Percentiles rank a stretch among this genome's conserved stretches.
Evolutionary conservation across 192 early-diverging fungal genomes (phyloP).

Genomic region (Coemansia sp.): DNA sequence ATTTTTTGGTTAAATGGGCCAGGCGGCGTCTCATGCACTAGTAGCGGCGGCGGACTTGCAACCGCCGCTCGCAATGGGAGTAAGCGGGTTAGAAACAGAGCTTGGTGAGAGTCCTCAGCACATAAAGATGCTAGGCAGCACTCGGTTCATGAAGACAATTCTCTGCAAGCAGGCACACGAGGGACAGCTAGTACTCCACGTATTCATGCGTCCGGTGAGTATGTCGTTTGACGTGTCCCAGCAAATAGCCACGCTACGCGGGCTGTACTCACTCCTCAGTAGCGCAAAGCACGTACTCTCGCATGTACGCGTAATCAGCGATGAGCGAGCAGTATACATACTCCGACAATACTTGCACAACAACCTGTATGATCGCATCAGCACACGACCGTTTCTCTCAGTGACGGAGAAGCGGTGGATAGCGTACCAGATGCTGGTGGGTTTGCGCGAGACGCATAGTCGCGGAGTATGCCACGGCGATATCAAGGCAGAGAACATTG

Average conservation of each 20-base stretch:
- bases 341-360: slow-evolving; percentile 85
- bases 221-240: slow-evolving; percentile 45
- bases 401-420: slow-evolving; percentile 92
- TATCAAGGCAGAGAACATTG: slow-evolving; percentile 93
- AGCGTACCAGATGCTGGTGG: slow-evolving; percentile 82
- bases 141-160: slow-evolving; percentile 95
- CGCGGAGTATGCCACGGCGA: slow-evolving; percentile 86
- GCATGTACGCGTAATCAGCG: slow-evolving; percentile 81
- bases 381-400: slow-evolving; percentile 90
- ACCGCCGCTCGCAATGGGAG: slow-evolving; percentile 49
- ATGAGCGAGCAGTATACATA: slow-evolving; percentile 86
- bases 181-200: slow-evolving; percentile 84
- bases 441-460: slow-evolving; percentile 74
- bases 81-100: slow-evolving; percentile 44
- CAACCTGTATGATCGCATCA: slow-evolving; percentile 96
- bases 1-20: slow-evolving; percentile 30
- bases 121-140: slow-evolving; percentile 71
- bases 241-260: slow-evolving; percentile 32
- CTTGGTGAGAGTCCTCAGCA: slow-evolving; percentile 52
- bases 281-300: slow-evolving; percentile 78
- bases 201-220: slow-evolving; percentile 86
- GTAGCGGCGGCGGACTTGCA: slow-evolving; percentile 53
- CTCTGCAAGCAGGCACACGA: slow-evolving; percentile 74
- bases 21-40: slow-evolving; percentile 49
- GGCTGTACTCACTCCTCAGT: slow-evolving; percentile 50